Percentiles rank a stretch among this genome's conserved stretches.
Evolutionary conservation across 2,329 filamentous ascomycete species (phyloP).

Genomic region (Pseudonectria buxi): DNA sequence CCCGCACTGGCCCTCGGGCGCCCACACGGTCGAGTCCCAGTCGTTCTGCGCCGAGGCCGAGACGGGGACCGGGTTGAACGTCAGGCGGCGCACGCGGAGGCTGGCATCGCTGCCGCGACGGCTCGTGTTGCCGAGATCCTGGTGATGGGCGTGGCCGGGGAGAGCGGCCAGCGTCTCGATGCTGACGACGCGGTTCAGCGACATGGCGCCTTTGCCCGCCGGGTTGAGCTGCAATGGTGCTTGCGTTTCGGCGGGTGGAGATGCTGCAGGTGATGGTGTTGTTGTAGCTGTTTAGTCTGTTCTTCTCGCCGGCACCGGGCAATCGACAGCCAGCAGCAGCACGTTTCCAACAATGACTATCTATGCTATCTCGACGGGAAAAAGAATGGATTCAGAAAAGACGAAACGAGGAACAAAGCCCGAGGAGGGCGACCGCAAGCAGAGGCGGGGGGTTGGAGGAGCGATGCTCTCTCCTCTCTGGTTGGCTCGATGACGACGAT

Average conservation of each 20-base stretch:
- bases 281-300: too few relatives aligned
- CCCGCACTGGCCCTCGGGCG: conserved; percentile 30
- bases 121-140: conserved; percentile 6
- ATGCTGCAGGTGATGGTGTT: too few relatives aligned
- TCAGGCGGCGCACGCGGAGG: conserved; percentile 41
- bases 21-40: conserved; percentile 38
- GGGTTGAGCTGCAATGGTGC: neutral
- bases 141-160: conserved; percentile 26
- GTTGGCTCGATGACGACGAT: too few relatives aligned
- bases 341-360: too few relatives aligned
- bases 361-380: too few relatives aligned
- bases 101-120: conserved; percentile 40
- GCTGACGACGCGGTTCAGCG: conserved; percentile 45
- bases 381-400: too few relatives aligned
- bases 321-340: too few relatives aligned
- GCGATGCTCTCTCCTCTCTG: neutral
- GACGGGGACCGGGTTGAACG: conserved; percentile 46
- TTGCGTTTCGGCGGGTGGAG: neutral
- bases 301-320: too few relatives aligned
- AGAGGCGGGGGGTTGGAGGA: neutral
- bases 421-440: neutral
- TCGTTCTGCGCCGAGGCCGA: conserved; percentile 25
- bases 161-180: conserved; percentile 41
- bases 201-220: conserved; percentile 31
- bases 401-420: too few relatives aligned